A percentile compares a stretch with the other conserved stretches of the same genome.
These are phyloP conservation scores for Begonia fuchsioides DNA, from an alignment of 306 rosid genomes.

Conservation along the genomic window DNA sequence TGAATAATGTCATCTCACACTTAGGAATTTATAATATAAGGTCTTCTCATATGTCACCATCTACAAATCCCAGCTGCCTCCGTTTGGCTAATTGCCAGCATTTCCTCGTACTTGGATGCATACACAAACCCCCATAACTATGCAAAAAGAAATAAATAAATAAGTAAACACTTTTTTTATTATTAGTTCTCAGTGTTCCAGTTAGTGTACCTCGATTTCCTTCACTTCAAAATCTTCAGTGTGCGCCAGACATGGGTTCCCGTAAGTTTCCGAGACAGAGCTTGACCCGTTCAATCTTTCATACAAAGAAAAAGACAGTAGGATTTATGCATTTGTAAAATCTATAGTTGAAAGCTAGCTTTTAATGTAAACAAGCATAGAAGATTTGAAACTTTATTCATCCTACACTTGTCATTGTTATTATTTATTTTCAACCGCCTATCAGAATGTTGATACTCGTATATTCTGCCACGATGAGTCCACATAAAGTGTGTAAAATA, in stretches of 20 bases:
- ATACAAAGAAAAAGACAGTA: neutral
- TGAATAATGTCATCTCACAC: too few relatives aligned
- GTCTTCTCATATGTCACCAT: conserved; percentile 25
- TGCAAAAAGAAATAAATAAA: conserved; percentile 10
- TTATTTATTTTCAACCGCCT: too few relatives aligned
- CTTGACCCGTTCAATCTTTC: conserved; percentile 81
- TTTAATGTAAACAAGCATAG: neutral
- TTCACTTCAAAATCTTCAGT: conserved; percentile 71
- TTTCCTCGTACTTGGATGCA: conserved; percentile 63
- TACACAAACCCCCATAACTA: conserved; percentile 93
- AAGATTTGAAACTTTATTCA: conserved; percentile 1
- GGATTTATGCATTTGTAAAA: neutral
- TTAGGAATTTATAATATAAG: neutral
- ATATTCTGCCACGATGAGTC: too few relatives aligned
- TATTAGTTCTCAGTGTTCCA: too few relatives aligned
- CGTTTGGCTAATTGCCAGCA: conserved; percentile 50
- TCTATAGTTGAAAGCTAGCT: neutral
- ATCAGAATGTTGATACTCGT: too few relatives aligned
- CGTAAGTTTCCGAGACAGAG: conserved; percentile 72
- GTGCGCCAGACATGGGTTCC: conserved; percentile 86
- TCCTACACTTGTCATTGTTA: neutral
- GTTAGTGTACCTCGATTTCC: conserved; percentile 88
- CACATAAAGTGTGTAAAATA: neutral
- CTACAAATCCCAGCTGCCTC: conserved; percentile 80
- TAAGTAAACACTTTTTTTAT: too few relatives aligned